phyloP scores from a whole-genome alignment of 441 rosid genomes.

The Adansonia gregorii region DNA sequence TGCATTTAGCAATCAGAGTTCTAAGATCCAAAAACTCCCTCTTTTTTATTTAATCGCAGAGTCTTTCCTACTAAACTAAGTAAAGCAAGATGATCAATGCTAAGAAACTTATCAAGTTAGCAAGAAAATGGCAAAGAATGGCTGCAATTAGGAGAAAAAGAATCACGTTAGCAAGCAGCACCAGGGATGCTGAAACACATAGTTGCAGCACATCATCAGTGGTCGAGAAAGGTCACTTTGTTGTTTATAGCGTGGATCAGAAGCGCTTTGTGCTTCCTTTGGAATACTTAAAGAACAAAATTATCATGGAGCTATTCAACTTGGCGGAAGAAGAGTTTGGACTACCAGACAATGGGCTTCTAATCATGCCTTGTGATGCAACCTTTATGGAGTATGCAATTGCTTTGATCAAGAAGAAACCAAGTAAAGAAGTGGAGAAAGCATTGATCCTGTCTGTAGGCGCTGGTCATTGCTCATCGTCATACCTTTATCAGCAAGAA shows the following conservation, averaged over 20 bases:
- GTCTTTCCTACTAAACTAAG: background rate
- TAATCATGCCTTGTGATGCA: slow-evolving; percentile 50
- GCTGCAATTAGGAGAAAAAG: slow-evolving; percentile 28
- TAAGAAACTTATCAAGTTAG: slow-evolving; percentile 32
- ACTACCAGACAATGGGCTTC: slow-evolving; percentile 37
- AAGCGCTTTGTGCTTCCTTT: slow-evolving; percentile 35
- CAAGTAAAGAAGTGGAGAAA: slow-evolving; percentile 31
- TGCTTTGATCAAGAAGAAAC: slow-evolving; percentile 24
- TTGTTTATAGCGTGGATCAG: slow-evolving; percentile 36
- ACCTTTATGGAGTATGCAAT: slow-evolving; percentile 36
- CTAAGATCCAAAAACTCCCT: background rate
- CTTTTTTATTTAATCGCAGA: background rate
- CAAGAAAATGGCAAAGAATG: slow-evolving; percentile 34
- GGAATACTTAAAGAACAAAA: slow-evolving; percentile 27
- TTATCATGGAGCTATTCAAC: slow-evolving; percentile 32
- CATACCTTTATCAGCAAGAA: slow-evolving; percentile 15
- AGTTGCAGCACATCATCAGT: slow-evolving; percentile 6
- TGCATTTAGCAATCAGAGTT: background rate
- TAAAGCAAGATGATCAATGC: slow-evolving; percentile 33
- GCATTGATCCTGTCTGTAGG: slow-evolving; percentile 34
- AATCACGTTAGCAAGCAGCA: slow-evolving; percentile 21
- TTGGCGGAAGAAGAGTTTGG: slow-evolving; percentile 37
- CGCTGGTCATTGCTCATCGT: slow-evolving; percentile 2
- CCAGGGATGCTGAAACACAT: background rate
- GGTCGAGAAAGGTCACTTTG: slow-evolving; percentile 28